Evolutionary conservation across 163 green algal genomes (phyloP), one percentile per base, ranked within the genome.

Genomic region (Scenedesmus sp.): DNA sequence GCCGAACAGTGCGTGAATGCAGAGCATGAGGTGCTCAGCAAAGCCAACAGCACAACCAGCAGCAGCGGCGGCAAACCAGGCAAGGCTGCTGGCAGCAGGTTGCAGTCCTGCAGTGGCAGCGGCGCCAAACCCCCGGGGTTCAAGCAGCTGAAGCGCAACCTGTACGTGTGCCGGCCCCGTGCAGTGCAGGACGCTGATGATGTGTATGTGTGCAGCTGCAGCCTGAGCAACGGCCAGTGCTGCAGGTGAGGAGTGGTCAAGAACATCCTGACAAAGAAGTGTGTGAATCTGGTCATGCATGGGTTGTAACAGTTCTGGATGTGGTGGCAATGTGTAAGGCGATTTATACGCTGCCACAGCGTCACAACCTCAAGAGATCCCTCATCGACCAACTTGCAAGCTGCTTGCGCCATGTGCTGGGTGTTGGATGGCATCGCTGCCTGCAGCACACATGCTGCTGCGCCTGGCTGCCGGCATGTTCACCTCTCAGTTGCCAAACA

Each of bases 161-260:
- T 83, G 65, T 90, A 73, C 49, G 65, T 83, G 44, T 59, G 44
- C 10, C 42, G 85, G 33, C 65, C 33, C 16, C 42, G 85, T 35
- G 46, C 24, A 1, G 42, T 51, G 85, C 30, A 33, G 7, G 85
- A 83, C 10, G 68, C 24, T 37, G 33, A 84, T 37, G 85, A 90
- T 79, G 42, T 68, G 13, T 26, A 44, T 24, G 65, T 90, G 65
- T 90, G 85, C 44, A 59, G 68, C 43, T 90, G 85, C 44, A 16
- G 53, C 22, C 40, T 24, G 3, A 80, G 68, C 24, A 51, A 73
- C 33, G 85, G 85, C 2, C 85, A 90, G 68, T 40, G 2, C 24
- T 90, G 85, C 70, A 88, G 83, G 83, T 88, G 37, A n/a, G 22
- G 81, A n/a, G n/a, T n/a, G n/a, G n/a, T n/a, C n/a, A n/a, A n/a